These are phyloP conservation scores for Leavenworthia alabamica DNA, from an alignment of 345 rosid species.

Conservation along the genomic window DNA sequence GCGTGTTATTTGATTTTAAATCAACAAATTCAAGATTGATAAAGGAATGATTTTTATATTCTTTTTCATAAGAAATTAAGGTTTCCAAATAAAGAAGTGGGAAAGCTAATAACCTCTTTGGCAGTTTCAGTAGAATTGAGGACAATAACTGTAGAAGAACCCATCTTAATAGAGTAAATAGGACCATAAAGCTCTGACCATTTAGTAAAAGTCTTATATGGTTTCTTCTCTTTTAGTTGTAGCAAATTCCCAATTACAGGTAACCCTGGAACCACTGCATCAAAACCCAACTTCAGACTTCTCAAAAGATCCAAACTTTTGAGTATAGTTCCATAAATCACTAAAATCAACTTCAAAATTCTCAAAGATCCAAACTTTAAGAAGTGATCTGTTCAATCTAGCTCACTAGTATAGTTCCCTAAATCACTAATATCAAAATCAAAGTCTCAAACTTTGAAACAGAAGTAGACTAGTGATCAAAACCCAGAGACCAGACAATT, in stretches of 20 bases:
- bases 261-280: constrained; percentile 70
- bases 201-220: constrained; percentile 60
- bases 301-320: constrained; percentile 13
- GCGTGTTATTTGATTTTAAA: neutral
- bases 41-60: neutral
- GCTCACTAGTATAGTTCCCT: no score
- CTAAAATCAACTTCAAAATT: neutral
- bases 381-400: no score
- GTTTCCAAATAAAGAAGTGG: neutral
- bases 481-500: neutral
- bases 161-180: constrained; percentile 66
- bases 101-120: constrained; percentile 57
- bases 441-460: neutral
- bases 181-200: constrained; percentile 89
- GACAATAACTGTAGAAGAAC: constrained; percentile 58
- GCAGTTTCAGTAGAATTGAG: constrained; percentile 60
- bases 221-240: constrained; percentile 87
- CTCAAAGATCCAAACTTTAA: no score
- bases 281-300: constrained; percentile 1
- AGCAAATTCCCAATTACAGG: constrained; percentile 80
- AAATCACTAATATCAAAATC: neutral
- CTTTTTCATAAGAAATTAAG: neutral
- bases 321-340: neutral
- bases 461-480: neutral
- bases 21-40: neutral